Percentiles rank a stretch among this genome's conserved stretches.
Conservation (phyloP, 169 alveolate genomes). For the Amoebophrya sp. region DNA sequence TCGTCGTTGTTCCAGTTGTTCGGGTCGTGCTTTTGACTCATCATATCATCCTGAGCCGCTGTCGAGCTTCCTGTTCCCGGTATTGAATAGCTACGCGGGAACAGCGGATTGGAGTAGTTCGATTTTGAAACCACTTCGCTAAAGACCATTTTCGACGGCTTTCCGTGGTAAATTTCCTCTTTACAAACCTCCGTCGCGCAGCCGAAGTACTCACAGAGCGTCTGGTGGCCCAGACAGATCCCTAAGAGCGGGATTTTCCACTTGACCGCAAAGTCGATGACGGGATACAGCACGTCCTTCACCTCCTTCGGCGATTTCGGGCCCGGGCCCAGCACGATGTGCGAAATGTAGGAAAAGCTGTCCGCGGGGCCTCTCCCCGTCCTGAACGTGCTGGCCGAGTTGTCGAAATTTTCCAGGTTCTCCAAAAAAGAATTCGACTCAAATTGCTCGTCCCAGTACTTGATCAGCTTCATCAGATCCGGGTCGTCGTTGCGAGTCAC, state of each 20-base stretch:
- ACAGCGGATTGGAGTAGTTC: too few species aligned
- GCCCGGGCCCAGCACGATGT: conserved; percentile 50
- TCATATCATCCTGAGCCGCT: too few species aligned
- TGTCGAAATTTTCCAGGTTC: too few species aligned
- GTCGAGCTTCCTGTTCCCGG: too few species aligned
- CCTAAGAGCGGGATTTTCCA: conserved; percentile 42
- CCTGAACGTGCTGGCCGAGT: not conserved
- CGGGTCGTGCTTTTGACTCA: conserved; percentile 23
- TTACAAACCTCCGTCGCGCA: too few species aligned
- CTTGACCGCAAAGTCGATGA: not conserved
- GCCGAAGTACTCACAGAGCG: not conserved
- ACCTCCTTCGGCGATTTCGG: conserved; percentile 44
- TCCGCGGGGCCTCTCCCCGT: conserved; percentile 30
- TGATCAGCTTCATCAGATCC: too few species aligned
- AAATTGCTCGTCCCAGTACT: too few species aligned
- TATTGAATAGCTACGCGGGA: too few species aligned
- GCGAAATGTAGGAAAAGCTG: conserved; percentile 25
- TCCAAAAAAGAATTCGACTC: too few species aligned
- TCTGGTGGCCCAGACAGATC: conserved; percentile 53
- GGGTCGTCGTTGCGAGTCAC: conserved; percentile 43
- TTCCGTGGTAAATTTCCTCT: too few species aligned
- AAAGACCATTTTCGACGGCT: too few species aligned
- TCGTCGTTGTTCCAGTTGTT: conserved; percentile 20
- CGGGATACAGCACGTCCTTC: not conserved
- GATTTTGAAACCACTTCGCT: too few species aligned